Percentiles rank a stretch among this genome's conserved stretches.
phyloP scores from a whole-genome alignment of 305 asterid genomes.

The Fraxinus greggii region DNA sequence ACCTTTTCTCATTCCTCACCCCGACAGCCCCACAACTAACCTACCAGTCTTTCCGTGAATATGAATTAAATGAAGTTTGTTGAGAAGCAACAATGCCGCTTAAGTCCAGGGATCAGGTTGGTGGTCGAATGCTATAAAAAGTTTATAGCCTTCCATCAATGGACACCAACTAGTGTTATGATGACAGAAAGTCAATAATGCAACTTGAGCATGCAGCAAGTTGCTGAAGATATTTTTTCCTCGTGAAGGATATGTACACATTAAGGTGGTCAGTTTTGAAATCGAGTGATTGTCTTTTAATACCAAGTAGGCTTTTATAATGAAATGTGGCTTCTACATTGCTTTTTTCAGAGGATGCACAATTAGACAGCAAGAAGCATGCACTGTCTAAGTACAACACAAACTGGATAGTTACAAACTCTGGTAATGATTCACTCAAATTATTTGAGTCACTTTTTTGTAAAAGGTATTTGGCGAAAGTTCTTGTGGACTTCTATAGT shows the following conservation, averaged over 20 bases:
- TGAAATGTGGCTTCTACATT: background rate
- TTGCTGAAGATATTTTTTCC: background rate
- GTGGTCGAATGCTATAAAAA: background rate
- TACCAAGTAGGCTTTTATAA: background rate
- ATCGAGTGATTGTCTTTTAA: slow-evolving; percentile 8
- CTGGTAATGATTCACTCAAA: background rate
- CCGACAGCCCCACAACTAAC: background rate
- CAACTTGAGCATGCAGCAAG: background rate
- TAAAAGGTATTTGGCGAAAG: background rate
- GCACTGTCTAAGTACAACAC: background rate
- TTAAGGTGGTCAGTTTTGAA: background rate
- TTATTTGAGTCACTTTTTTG: slow-evolving; percentile 4
- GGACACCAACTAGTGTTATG: background rate
- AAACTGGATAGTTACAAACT: background rate
- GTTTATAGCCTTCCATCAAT: background rate
- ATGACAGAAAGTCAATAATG: background rate
- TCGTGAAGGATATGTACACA: background rate
- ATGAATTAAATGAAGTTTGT: background rate
- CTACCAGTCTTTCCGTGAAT: background rate
- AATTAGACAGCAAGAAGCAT: slow-evolving; percentile 20
- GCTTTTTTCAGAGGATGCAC: background rate
- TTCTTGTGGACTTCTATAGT: slow-evolving; percentile 20
- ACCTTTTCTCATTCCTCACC: background rate
- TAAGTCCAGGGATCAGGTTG: background rate
- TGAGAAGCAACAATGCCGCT: background rate